Evolutionary conservation across 169 alveolate species (phyloP).

Genomic region (Neospora caninum): DNA sequence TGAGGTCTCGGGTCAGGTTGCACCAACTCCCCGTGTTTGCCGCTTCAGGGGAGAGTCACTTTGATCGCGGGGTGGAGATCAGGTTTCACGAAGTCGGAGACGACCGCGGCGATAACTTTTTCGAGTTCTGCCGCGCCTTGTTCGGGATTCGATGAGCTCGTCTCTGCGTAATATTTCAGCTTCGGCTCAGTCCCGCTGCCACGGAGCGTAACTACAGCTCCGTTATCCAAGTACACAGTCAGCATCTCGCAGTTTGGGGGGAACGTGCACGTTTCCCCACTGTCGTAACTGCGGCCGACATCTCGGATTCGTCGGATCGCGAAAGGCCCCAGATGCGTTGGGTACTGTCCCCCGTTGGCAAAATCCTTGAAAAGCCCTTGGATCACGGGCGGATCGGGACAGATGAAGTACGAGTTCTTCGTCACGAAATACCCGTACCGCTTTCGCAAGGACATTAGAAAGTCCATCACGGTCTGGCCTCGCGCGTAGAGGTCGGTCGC

Average conservation of each 20-base stretch:
- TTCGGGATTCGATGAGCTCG: slow-evolving; percentile 70
- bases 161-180: slow-evolving; percentile 81
- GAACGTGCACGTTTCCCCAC: slow-evolving; percentile 73
- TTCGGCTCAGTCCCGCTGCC: slow-evolving; percentile 89
- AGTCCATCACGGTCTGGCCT: slow-evolving; percentile 72
- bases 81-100: slow-evolving; percentile 76
- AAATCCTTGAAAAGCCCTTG: slow-evolving; percentile 74
- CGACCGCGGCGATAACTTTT: slow-evolving; percentile 71
- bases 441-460: slow-evolving; percentile 66
- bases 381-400: slow-evolving; percentile 71
- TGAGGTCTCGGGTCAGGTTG: no score
- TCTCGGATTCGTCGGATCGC: slow-evolving; percentile 74
- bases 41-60: neutral
- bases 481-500: slow-evolving; percentile 71
- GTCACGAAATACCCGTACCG: slow-evolving; percentile 79
- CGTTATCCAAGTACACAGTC: slow-evolving; percentile 77
- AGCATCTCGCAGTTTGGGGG: slow-evolving; percentile 72
- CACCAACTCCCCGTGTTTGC: no score
- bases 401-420: slow-evolving; percentile 76
- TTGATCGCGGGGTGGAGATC: slow-evolving; percentile 12
- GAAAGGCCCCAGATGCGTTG: slow-evolving; percentile 70
- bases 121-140: slow-evolving; percentile 71
- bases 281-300: slow-evolving; percentile 81
- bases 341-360: slow-evolving; percentile 72
- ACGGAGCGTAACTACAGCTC: slow-evolving; percentile 76